Base-by-base conservation (phyloP, 1,284 basidiomycete species). In the Sanguinoderma infundibulare region DNA sequence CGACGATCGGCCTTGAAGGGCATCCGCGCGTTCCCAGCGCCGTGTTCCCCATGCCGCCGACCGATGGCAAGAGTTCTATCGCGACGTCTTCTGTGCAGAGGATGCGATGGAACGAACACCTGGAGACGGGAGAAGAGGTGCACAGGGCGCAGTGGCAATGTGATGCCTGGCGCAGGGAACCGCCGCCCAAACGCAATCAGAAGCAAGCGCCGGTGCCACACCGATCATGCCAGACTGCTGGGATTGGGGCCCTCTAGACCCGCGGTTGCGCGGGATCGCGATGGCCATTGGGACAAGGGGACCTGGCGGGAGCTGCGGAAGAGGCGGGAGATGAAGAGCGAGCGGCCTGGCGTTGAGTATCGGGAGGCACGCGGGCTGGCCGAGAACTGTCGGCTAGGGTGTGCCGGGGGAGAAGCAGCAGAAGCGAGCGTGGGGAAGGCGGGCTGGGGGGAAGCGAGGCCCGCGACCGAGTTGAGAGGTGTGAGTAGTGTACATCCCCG, bases 121-220 rank as follows among this genome's bases (percentile, higher is more conserved):
- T 22, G 30, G 26, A 12, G 22, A 15, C 38, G 44, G 22, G 22
- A 34, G 20, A 35, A 14, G 55, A 28, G 53, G 50, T 57, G 60
- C 55, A 17, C n/a, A 12, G 15, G 28, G 47, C n/a, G 7, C 3
- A 20, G 17, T 30, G 59, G 59, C 57, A 62, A 44, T 22, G 10
- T 44, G 42, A 44, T 24, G 42, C 24, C 55, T n/a, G n/a, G 53
- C 36, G 3, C 17, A 44, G 47, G 52, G 59, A 60, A 49, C 30
- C 61, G 59, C 30, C 61, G 59, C 39, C n/a, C 53, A 62, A 61
- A 65, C 64, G 56, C 64, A 65, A 62, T 65, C 64, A 65, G 64
- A 62, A 34, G 49, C 49, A 54, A 55, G 56, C 61, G 58, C 64
- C 49, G 15, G 28, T 12, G 36, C 24, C 32, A 32, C 24, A 47